phyloP scores from a whole-genome alignment of 768 basidiomycete genomes.

The Pisolithus marmoratus region DNA sequence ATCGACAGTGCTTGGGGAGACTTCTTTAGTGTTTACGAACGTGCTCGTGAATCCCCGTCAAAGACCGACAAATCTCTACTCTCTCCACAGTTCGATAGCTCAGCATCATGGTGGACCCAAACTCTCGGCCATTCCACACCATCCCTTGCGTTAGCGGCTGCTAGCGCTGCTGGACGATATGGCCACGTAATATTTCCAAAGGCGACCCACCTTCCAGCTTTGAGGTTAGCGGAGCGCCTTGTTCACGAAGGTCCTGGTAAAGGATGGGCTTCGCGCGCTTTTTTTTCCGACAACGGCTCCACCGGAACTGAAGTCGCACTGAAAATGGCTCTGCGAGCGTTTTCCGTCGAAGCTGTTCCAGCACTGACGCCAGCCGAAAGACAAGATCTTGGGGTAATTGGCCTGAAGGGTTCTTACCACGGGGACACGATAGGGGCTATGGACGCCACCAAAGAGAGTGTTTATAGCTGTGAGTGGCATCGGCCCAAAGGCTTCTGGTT shows the following conservation, averaged over 20 bases:
- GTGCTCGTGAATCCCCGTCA: conserved; percentile 14
- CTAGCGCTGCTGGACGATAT: conserved; percentile 85
- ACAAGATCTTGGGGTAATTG: conserved; percentile 68
- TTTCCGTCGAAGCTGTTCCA: conserved; percentile 35
- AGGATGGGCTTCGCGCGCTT: conserved; percentile 88
- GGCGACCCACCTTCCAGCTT: conserved; percentile 79
- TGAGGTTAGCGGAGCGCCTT: conserved; percentile 76
- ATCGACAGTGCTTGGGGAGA: conserved; percentile 89
- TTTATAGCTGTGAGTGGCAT: conserved; percentile 97
- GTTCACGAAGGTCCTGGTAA: conserved; percentile 71
- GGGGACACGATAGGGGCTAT: conserved; percentile 97
- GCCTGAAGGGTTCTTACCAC: conserved; percentile 90
- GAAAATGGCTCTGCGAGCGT: conserved; percentile 90
- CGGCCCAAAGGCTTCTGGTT: conserved; percentile 90
- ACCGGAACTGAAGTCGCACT: conserved; percentile 97
- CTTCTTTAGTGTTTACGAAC: conserved; percentile 71
- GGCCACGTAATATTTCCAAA: conserved; percentile 97
- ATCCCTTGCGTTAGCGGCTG: conserved; percentile 77
- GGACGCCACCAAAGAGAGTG: conserved; percentile 90
- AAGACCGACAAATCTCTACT: conserved; percentile 31
- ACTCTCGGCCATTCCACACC: conserved; percentile 79
- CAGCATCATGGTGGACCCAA: conserved; percentile 99
- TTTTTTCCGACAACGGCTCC: conserved; percentile 92
- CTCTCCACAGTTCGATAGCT: conserved; percentile 76
- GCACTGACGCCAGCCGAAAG: conserved; percentile 32